Conservation (phyloP, 2,329 filamentous ascomycete genomes). For the Trichophyton mentagrophytes region DNA sequence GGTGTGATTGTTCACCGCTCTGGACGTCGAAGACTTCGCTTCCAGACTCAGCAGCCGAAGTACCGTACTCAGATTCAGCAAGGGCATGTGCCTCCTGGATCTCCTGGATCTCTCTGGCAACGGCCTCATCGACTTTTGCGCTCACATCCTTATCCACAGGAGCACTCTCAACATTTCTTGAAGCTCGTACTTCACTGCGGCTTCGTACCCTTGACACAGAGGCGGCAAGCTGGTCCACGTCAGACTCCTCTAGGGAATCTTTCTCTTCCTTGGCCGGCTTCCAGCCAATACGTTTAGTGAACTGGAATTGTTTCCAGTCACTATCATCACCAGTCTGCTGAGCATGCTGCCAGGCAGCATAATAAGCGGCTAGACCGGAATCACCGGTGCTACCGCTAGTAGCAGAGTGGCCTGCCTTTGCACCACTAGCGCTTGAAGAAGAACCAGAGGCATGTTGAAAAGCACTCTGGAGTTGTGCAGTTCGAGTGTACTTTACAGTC, state of each 20-base stretch:
- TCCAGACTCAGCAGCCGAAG: conserved; percentile 19
- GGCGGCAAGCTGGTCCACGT: conserved; percentile 12
- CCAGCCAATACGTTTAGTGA: conserved; percentile 80
- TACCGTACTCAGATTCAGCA: conserved; percentile 26
- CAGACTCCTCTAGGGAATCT: conserved; percentile 16
- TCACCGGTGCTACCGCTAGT: conserved; percentile 39
- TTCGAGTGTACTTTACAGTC: conserved; percentile 40
- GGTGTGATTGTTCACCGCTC: conserved; percentile 15
- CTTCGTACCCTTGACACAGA: conserved; percentile 35
- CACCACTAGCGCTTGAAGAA: conserved; percentile 33
- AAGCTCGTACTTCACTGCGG: conserved; percentile 49
- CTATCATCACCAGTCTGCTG: conserved; percentile 56
- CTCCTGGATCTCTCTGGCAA: conserved; percentile 60
- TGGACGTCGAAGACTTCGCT: conserved; percentile 7
- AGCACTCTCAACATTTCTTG: conserved; percentile 41
- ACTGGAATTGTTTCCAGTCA: conserved; percentile 87
- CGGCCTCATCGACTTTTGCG: conserved; percentile 72
- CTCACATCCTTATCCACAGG: conserved; percentile 40
- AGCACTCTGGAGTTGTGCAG: conserved; percentile 60
- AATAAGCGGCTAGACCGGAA: conserved; percentile 75
- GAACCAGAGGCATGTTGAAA: conserved; percentile 51
- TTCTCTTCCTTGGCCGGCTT: conserved; percentile 43
- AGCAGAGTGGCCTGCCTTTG: conserved; percentile 46
- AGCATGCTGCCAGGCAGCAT: conserved; percentile 74
- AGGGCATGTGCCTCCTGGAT: conserved; percentile 42